Evolutionary conservation across 352 stramenopile species (phyloP).

Genomic region (Pythium pectinolyticum): DNA sequence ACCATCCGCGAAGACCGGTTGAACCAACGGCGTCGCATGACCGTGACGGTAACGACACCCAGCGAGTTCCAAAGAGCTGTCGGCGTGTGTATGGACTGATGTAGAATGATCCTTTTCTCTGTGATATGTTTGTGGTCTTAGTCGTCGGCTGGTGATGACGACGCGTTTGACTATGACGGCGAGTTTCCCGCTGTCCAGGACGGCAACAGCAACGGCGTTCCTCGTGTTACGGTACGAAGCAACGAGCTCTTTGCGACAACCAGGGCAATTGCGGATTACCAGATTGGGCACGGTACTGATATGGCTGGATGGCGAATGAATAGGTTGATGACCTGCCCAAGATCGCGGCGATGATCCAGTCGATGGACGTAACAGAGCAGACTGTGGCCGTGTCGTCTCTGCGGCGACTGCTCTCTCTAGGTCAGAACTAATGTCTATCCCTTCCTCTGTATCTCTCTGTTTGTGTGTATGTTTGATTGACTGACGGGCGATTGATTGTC

Average conservation of each 20-base stretch:
- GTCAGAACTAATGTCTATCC: slow-evolving; percentile 36
- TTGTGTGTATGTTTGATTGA: neutral
- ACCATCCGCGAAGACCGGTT: slow-evolving; percentile 81
- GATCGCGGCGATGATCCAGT: slow-evolving; percentile 95
- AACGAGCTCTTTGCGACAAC: neutral
- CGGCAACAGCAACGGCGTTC: neutral
- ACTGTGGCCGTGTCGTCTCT: slow-evolving; percentile 96
- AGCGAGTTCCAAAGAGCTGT: too few relatives aligned
- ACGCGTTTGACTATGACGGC: slow-evolving; percentile 27
- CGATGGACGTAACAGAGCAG: slow-evolving; percentile 89
- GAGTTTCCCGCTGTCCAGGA: slow-evolving; percentile 14
- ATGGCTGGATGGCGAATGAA: neutral
- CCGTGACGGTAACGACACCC: slow-evolving; percentile 8
- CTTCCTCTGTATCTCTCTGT: neutral
- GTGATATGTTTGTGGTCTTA: slow-evolving; percentile 1
- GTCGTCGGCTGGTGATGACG: slow-evolving; percentile 5
- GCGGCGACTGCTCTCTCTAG: slow-evolving; percentile 96
- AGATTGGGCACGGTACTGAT: neutral
- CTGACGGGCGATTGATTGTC: neutral
- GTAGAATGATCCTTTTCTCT: neutral
- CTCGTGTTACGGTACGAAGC: slow-evolving; percentile 21
- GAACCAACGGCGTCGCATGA: slow-evolving; percentile 83
- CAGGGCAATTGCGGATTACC: neutral
- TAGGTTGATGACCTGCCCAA: slow-evolving; percentile 94
- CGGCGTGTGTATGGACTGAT: too few relatives aligned